Percentiles rank a stretch among this genome's conserved stretches.
Conservation (phyloP, 257 asterid species). For the Coffea eugenioides region DNA sequence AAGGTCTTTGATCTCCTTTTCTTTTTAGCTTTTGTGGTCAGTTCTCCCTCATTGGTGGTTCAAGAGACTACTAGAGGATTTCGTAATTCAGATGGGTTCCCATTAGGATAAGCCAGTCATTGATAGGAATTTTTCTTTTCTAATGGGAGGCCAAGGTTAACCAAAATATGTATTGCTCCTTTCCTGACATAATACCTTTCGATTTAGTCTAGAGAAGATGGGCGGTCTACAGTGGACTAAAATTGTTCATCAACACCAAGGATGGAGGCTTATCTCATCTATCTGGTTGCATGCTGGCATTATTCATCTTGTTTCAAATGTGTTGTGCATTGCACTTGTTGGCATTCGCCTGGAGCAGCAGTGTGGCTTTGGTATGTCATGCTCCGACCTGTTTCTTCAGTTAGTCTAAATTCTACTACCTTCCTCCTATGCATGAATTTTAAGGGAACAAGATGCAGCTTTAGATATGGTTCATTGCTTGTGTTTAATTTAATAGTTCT, state of each 20-base stretch:
- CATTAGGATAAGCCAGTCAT: background rate
- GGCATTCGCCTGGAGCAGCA: slow-evolving; percentile 97
- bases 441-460: background rate
- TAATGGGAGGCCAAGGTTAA: background rate
- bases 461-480: background rate
- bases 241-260: slow-evolving; percentile 72
- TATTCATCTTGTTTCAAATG: slow-evolving; percentile 73
- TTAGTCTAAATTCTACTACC: background rate
- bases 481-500: background rate
- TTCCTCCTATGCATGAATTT: background rate
- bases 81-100: background rate
- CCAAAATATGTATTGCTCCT: background rate
- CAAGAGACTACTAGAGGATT: background rate
- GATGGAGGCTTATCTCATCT: slow-evolving; percentile 85
- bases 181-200: slow-evolving; percentile 15
- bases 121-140: background rate
- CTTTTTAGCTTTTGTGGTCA: background rate
- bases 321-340: slow-evolving; percentile 68
- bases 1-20: background rate
- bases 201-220: slow-evolving; percentile 58
- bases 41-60: background rate
- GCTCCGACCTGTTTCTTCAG: background rate
- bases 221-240: slow-evolving; percentile 81
- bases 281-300: slow-evolving; percentile 94
- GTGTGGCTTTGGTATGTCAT: slow-evolving; percentile 73